phyloP scores from a whole-genome alignment of 345 rosid species.

The Streptanthus diversifolius region DNA sequence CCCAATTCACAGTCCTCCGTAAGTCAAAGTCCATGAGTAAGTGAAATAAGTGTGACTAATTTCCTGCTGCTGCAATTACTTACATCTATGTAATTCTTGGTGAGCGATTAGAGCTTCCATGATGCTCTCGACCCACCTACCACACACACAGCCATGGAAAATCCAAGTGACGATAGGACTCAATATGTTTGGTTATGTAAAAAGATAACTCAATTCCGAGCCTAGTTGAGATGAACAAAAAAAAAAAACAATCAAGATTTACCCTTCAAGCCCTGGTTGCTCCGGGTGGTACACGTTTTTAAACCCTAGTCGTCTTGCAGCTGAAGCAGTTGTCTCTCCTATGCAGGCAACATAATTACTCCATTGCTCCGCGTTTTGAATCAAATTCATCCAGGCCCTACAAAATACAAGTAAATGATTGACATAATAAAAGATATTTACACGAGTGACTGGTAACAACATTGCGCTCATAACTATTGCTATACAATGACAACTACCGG shows the following conservation, averaged over 20 bases:
- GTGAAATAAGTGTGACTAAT: neutral
- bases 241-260: slow-evolving; percentile 12
- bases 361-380: slow-evolving; percentile 53
- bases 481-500: slow-evolving; percentile 34
- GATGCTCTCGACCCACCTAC: slow-evolving; percentile 86
- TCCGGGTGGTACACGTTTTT: slow-evolving; percentile 66
- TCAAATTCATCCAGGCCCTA: slow-evolving; percentile 80
- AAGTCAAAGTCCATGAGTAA: neutral
- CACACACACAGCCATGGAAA: neutral
- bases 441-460: neutral
- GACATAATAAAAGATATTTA: neutral
- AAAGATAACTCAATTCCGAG: neutral
- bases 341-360: slow-evolving; percentile 74
- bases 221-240: neutral
- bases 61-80: neutral
- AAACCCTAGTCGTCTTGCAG: slow-evolving; percentile 73
- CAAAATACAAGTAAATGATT: slow-evolving; percentile 17
- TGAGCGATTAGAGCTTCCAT: slow-evolving; percentile 61
- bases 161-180: neutral
- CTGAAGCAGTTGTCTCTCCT: slow-evolving; percentile 93
- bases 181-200: neutral
- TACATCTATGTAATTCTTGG: neutral
- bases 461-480: neutral
- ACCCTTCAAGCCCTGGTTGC: slow-evolving; percentile 93
- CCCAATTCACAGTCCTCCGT: neutral